A percentile compares a stretch with the other conserved stretches of the same genome.
Conservation (phyloP, 1,284 basidiomycete species). For the Coriolopsis trogii region DNA sequence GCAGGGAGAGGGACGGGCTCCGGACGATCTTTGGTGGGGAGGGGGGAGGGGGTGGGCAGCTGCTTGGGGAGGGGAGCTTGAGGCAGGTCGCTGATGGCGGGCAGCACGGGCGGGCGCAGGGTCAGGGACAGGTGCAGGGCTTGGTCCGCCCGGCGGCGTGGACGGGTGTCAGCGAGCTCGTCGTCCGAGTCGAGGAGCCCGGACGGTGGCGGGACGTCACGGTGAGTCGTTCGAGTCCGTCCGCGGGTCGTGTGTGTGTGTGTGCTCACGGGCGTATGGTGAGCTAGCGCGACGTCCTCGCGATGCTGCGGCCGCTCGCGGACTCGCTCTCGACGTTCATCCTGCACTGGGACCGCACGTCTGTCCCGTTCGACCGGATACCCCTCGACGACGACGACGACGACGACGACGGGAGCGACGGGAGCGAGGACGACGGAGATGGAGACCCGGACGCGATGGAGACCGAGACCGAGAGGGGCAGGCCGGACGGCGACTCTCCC, state of each 20-base stretch:
- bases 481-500: too few species aligned
- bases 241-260: neutral
- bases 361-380: conserved; percentile 16
- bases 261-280: neutral
- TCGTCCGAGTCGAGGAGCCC: conserved; percentile 17
- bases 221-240: conserved; percentile 5
- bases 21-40: conserved; percentile 10
- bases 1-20: conserved; percentile 2
- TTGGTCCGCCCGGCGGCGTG: conserved; percentile 3
- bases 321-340: conserved; percentile 10
- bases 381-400: conserved; percentile 9
- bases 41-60: neutral
- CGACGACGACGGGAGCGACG: neutral
- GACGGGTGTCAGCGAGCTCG: conserved; percentile 15
- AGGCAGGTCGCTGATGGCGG: too few species aligned
- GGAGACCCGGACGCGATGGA: too few species aligned
- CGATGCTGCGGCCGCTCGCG: conserved; percentile 15
- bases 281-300: conserved; percentile 10
- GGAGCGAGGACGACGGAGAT: too few species aligned
- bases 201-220: conserved; percentile 17
- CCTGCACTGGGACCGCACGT: conserved; percentile 19
- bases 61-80: neutral
- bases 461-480: too few species aligned
- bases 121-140: too few species aligned
- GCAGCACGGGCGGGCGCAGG: neutral